These are phyloP conservation scores for Ophiostoma piceae DNA, from an alignment of 2,329 filamentous ascomycete genomes.

Conservation along the genomic window DNA sequence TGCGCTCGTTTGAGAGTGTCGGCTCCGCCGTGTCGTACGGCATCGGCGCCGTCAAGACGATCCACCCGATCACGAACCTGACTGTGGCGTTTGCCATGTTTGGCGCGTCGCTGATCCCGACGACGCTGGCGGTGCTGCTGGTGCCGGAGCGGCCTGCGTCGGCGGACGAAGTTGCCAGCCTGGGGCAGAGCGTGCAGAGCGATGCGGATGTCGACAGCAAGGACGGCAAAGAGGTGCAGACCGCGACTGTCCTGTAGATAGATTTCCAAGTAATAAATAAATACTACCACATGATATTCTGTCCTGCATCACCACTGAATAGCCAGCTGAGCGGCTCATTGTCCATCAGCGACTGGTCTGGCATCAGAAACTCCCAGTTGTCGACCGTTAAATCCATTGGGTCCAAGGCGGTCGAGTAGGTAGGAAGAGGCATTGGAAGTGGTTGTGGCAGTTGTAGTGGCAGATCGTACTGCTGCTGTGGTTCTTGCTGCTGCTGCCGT, in stretches of 20 bases:
- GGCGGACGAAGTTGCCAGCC: neutral
- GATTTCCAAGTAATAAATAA: neutral
- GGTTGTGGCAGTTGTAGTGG: neutral
- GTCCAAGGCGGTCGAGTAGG: neutral
- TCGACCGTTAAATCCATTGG: conserved; percentile 28
- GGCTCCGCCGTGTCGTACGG: conserved; percentile 12
- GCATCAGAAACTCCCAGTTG: conserved; percentile 43
- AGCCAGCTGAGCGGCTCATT: conserved; percentile 19
- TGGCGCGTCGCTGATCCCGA: conserved; percentile 2
- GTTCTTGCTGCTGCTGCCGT: neutral
- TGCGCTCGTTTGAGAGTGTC: conserved; percentile 14
- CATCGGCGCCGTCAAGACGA: conserved; percentile 14
- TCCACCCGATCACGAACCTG: conserved; percentile 5
- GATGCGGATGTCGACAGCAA: neutral
- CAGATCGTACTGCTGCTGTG: neutral
- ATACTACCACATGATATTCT: neutral
- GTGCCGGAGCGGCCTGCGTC: neutral
- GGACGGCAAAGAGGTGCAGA: neutral
- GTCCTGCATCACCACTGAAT: neutral
- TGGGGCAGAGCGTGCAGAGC: neutral
- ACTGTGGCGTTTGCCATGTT: conserved; percentile 1
- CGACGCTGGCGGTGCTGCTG: neutral
- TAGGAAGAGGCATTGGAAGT: neutral
- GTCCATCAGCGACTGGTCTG: conserved; percentile 21
- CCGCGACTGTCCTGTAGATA: neutral